phyloP scores from a whole-genome alignment of 257 asterid genomes.

The Handroanthus guayacan region DNA sequence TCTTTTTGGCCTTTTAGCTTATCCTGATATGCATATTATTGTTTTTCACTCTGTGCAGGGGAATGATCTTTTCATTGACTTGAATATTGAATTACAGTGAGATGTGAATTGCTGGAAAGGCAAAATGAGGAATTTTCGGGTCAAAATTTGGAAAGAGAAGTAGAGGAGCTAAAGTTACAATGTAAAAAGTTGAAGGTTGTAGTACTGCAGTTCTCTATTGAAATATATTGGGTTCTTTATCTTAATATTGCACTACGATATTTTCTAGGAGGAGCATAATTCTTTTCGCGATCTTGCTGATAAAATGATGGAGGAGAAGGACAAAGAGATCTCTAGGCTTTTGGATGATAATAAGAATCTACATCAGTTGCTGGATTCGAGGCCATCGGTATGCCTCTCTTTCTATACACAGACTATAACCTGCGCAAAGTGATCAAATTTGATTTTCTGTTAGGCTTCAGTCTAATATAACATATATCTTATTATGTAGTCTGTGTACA shows the following conservation, averaged over 20 bases:
- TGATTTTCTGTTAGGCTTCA: conserved; percentile 34
- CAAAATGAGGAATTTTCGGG: conserved; percentile 59
- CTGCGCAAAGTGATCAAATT: conserved; percentile 28
- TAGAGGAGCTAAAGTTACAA: conserved; percentile 64
- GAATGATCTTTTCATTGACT: conserved; percentile 27
- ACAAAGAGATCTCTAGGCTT: conserved; percentile 82
- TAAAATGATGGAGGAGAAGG: conserved; percentile 96
- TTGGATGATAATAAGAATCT: conserved; percentile 79
- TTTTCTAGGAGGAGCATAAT: conserved; percentile 78
- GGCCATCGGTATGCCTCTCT: conserved; percentile 62
- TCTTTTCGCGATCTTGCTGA: conserved; percentile 96
- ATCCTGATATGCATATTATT: conserved; percentile 18
- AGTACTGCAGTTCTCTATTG: conserved; percentile 25
- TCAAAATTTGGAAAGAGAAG: conserved; percentile 63
- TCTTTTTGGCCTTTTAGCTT: conserved; percentile 35
- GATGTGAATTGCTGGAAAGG: conserved; percentile 73
- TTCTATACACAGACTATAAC: conserved; percentile 34
- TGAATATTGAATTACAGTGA: conserved; percentile 59
- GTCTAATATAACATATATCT: conserved; percentile 18
- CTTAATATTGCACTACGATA: conserved; percentile 35
- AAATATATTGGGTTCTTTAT: conserved; percentile 32
- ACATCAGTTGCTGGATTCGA: conserved; percentile 69
- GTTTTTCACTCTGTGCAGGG: conserved; percentile 3
- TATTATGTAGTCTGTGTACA: conserved; percentile 8
- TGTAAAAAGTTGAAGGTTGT: conserved; percentile 78